Percentiles rank a stretch among this genome's conserved stretches.
Conservation (phyloP, 1,284 basidiomycete species). For the Psilocybe mexicana region DNA sequence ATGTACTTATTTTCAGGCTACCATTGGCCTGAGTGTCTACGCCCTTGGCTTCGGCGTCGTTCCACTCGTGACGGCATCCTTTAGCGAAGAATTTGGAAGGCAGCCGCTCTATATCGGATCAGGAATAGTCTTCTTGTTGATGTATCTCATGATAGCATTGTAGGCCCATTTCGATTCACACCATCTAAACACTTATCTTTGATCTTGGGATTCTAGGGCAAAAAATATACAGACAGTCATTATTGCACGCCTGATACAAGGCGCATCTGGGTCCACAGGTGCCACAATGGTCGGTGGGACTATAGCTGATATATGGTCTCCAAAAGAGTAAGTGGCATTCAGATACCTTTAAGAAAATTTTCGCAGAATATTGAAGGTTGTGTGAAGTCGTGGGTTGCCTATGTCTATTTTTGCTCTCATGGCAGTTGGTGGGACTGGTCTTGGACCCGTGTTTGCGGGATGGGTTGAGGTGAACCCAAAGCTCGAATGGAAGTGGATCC, state of each 20-base stretch:
- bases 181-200: background rate
- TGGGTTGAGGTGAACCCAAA: slow-evolving; percentile 67
- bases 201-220: slow-evolving; percentile 38
- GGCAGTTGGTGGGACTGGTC: slow-evolving; percentile 60
- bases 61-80: slow-evolving; percentile 71
- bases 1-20: slow-evolving; percentile 58
- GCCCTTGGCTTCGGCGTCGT: slow-evolving; percentile 70
- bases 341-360: background rate
- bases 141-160: slow-evolving; percentile 64
- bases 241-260: slow-evolving; percentile 66
- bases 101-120: slow-evolving; percentile 67
- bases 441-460: slow-evolving; percentile 67
- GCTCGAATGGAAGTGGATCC: slow-evolving; percentile 79
- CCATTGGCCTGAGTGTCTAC: slow-evolving; percentile 61
- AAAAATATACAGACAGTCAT: slow-evolving; percentile 72
- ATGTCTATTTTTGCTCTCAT: slow-evolving; percentile 67
- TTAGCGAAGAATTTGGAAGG: slow-evolving; percentile 79
- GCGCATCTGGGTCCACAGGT: slow-evolving; percentile 64
- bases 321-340: slow-evolving; percentile 50
- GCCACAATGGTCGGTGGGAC: slow-evolving; percentile 80
- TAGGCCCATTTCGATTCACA: slow-evolving; percentile 36
- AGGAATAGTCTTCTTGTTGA: slow-evolving; percentile 55
- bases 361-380: background rate
- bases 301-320: slow-evolving; percentile 69
- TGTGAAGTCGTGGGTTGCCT: slow-evolving; percentile 62